Evolutionary conservation across 73 alveolate genomes (phyloP).

Genomic region (Tetrahymena borealis): DNA sequence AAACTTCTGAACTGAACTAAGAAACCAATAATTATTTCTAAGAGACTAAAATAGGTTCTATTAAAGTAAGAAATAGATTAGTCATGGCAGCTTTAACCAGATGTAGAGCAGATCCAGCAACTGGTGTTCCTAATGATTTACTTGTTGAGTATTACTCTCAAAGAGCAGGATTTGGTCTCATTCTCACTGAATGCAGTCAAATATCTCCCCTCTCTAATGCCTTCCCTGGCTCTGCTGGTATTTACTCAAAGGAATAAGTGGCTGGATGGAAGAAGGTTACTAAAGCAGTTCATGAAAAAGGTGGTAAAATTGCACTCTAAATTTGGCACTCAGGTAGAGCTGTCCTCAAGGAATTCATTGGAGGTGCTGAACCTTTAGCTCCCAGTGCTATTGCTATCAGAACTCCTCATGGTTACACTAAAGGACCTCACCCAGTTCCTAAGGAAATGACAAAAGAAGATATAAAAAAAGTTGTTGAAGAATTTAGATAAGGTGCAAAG

Average conservation of each 20-base stretch:
- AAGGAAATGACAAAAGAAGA: constrained; percentile 43
- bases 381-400: constrained; percentile 14
- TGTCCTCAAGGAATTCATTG: constrained; percentile 14
- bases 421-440: constrained; percentile 6
- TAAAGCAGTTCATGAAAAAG: constrained; percentile 30
- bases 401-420: constrained; percentile 5
- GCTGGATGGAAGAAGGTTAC: constrained; percentile 48
- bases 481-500: constrained; percentile 58
- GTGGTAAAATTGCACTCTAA: constrained; percentile 28
- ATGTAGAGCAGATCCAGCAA: constrained; percentile 32
- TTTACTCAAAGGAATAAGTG: constrained; percentile 6
- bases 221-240: constrained; percentile 54
- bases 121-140: constrained; percentile 40
- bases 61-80: constrained; percentile 32
- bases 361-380: constrained; percentile 10
- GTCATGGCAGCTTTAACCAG: constrained; percentile 51
- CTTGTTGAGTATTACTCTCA: constrained; percentile 36
- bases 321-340: constrained; percentile 51
- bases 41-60: constrained; percentile 23
- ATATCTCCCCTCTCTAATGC: constrained; percentile 27
- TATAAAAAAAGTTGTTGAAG: constrained; percentile 53
- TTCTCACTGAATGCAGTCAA: constrained; percentile 45
- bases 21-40: not conserved
- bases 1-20: not conserved
- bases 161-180: constrained; percentile 52